Conservation (phyloP, 2,329 filamentous ascomycete species). For the Calonectria multiphialidica region DNA sequence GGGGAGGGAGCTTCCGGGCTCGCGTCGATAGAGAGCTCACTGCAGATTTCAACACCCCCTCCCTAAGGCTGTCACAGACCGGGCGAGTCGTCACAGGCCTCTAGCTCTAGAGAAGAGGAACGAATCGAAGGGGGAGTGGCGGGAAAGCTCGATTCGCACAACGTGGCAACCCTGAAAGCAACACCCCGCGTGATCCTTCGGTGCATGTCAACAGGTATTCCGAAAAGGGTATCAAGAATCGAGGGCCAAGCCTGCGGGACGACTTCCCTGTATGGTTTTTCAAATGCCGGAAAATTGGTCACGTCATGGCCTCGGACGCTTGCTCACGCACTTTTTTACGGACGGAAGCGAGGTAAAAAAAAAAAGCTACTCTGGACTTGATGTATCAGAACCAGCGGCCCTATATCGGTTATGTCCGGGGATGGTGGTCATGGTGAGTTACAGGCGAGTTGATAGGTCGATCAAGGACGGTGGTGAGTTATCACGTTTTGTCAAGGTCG, state of each 20-base stretch:
- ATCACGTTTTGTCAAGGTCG: not conserved
- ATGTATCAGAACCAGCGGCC: not conserved
- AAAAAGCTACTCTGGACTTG: not conserved
- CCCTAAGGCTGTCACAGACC: not conserved
- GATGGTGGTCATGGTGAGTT: slow-evolving; percentile 11
- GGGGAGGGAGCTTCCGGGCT: slow-evolving; percentile 10
- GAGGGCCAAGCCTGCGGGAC: slow-evolving; percentile 12
- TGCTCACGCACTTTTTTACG: not conserved
- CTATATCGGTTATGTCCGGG: not conserved
- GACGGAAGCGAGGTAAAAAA: not conserved
- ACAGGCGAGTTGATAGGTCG: slow-evolving; percentile 3
- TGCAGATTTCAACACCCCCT: not conserved
- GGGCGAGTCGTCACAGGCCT: not conserved
- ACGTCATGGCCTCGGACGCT: slow-evolving; percentile 2
- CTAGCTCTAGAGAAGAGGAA: not conserved
- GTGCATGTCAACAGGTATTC: slow-evolving; percentile 6
- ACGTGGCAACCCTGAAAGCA: slow-evolving; percentile 17
- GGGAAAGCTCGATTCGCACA: slow-evolving; percentile 11
- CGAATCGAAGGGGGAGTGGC: not conserved
- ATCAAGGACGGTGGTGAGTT: not conserved
- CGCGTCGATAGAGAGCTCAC: not conserved
- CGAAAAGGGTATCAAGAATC: slow-evolving; percentile 39
- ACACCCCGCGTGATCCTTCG: slow-evolving; percentile 16
- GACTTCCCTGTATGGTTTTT: not conserved
- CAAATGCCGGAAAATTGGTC: not conserved